phyloP scores from a whole-genome alignment of 495 filamentous ascomycete species.

The Aspergillus olivimuriae region DNA sequence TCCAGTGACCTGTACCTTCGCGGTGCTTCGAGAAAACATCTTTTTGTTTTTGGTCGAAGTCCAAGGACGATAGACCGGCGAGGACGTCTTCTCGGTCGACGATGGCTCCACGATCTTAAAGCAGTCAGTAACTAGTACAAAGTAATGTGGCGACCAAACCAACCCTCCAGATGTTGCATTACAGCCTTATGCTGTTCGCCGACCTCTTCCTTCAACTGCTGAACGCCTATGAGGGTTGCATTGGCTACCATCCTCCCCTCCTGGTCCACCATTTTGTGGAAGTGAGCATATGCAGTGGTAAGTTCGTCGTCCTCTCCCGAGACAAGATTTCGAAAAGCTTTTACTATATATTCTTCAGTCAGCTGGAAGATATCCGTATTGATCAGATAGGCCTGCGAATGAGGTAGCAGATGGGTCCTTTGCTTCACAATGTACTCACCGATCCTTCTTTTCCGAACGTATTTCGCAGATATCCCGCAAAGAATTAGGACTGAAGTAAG shows the following conservation, averaged over 20 bases:
- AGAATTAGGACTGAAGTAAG: background rate
- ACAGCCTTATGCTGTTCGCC: background rate
- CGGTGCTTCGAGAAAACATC: background rate
- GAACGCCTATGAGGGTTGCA: background rate
- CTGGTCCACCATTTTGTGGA: background rate
- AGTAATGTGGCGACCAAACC: background rate
- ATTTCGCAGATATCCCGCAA: background rate
- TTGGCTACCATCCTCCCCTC: background rate
- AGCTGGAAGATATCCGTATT: background rate
- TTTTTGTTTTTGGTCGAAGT: background rate
- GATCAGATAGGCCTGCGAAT: background rate
- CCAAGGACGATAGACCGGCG: background rate
- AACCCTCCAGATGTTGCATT: constrained; percentile 1
- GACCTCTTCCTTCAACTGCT: background rate
- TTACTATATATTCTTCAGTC: background rate
- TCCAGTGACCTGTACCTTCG: background rate
- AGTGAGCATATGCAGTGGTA: background rate
- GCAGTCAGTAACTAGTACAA: background rate
- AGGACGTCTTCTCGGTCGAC: background rate
- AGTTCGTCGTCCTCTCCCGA: background rate
- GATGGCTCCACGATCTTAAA: background rate
- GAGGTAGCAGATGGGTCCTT: background rate
- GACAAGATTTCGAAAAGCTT: background rate
- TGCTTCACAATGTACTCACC: background rate
- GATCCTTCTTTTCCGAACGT: constrained; percentile 1